Evolutionary conservation across 2,329 filamentous ascomycete species (phyloP).

Genomic region (Neobulgaria alba): DNA sequence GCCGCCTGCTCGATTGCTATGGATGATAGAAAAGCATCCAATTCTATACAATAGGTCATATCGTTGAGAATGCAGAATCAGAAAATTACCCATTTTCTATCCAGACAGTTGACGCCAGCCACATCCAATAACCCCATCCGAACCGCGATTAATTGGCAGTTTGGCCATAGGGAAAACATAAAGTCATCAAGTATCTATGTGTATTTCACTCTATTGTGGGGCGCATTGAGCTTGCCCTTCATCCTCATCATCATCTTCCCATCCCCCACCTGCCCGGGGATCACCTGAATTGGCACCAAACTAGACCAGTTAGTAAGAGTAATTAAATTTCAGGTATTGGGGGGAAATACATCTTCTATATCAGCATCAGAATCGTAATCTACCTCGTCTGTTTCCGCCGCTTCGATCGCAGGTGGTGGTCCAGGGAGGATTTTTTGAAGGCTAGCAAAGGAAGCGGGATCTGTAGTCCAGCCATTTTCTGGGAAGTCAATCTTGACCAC

Average conservation of each 20-base stretch:
- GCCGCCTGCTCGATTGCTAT: too few relatives aligned
- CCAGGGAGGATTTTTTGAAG: constrained; percentile 69
- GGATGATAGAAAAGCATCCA: too few relatives aligned
- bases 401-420: constrained; percentile 47
- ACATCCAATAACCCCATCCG: too few relatives aligned
- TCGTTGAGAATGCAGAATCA: too few relatives aligned
- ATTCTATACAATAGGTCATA: too few relatives aligned
- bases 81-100: too few relatives aligned
- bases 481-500: constrained; percentile 83
- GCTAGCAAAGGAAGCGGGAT: constrained; percentile 60
- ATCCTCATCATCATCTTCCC: constrained; percentile 62
- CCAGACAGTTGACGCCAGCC: too few relatives aligned
- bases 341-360: constrained; percentile 60
- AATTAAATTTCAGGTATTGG: constrained; percentile 4
- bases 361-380: constrained; percentile 76
- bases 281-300: constrained; percentile 68
- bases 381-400: constrained; percentile 75
- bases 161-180: too few relatives aligned
- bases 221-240: constrained; percentile 56
- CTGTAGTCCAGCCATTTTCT: constrained; percentile 71
- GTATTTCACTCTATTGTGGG: constrained; percentile 23
- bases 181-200: constrained; percentile 2
- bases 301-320: constrained; percentile 32
- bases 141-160: too few relatives aligned
- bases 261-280: constrained; percentile 54